These are phyloP conservation scores for Pichia sp. DNA, from an alignment of 1,139 yeast species.

Conservation along the genomic window DNA sequence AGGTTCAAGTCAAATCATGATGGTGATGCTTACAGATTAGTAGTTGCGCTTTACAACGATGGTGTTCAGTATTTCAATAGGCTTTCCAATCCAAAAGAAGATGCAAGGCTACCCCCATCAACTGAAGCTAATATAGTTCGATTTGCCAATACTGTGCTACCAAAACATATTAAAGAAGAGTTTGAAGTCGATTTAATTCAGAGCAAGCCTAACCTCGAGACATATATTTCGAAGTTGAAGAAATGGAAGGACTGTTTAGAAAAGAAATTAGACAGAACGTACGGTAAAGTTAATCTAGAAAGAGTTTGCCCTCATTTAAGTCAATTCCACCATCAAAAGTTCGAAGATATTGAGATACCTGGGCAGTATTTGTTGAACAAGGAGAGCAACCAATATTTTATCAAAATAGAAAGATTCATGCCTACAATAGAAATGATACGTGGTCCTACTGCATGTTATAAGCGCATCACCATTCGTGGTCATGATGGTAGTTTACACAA, in stretches of 20 bases:
- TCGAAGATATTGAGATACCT: slow-evolving; percentile 95
- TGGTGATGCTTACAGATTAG: slow-evolving; percentile 92
- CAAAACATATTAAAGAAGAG: slow-evolving; percentile 83
- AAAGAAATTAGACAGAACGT: slow-evolving; percentile 80
- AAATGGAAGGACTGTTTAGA: slow-evolving; percentile 93
- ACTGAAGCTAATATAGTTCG: slow-evolving; percentile 87
- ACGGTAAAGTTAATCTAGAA: slow-evolving; percentile 75
- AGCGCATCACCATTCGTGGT: slow-evolving; percentile 85
- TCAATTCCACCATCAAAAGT: slow-evolving; percentile 96
- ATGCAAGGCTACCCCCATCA: slow-evolving; percentile 82
- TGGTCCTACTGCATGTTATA: slow-evolving; percentile 86
- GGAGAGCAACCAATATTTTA: slow-evolving; percentile 76
- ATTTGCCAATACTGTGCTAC: slow-evolving; percentile 90
- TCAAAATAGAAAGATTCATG: slow-evolving; percentile 87
- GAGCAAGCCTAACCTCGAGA: slow-evolving; percentile 84
- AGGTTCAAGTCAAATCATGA: slow-evolving; percentile 93
- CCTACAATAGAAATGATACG: slow-evolving; percentile 86
- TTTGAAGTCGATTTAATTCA: slow-evolving; percentile 88
- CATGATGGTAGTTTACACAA: slow-evolving; percentile 89
- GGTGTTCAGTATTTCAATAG: slow-evolving; percentile 87
- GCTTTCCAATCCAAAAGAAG: slow-evolving; percentile 79
- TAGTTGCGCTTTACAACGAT: slow-evolving; percentile 87
- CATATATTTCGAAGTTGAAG: slow-evolving; percentile 76
- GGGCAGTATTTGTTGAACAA: slow-evolving; percentile 87
- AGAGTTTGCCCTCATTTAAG: slow-evolving; percentile 91